A percentile compares a stretch with the other conserved stretches of the same genome.
Conservation (phyloP, 129 eudicot genomes). For the Ambrosia trifida region DNA sequence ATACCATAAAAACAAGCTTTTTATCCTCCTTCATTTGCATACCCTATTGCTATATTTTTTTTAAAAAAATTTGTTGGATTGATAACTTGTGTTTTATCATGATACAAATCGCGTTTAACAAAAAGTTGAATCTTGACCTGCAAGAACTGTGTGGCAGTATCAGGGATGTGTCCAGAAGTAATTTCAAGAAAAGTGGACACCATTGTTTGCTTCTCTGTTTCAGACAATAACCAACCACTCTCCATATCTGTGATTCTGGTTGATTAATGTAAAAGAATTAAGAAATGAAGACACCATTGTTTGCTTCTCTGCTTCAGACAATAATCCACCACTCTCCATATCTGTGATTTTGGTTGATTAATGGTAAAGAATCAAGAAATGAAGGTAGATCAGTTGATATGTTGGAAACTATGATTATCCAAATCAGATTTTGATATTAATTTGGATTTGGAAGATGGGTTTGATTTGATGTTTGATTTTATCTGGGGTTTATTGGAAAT, state of each 20-base stretch:
- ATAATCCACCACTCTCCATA: slow-evolving; percentile 19
- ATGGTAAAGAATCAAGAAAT: neutral
- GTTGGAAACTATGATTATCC: slow-evolving; percentile 7
- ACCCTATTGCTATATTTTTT: too few relatives aligned
- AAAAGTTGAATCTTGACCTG: slow-evolving; percentile 44
- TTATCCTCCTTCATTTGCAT: too few relatives aligned
- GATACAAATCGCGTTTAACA: too few relatives aligned
- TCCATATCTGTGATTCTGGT: slow-evolving; percentile 49
- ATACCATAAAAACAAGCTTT: too few relatives aligned
- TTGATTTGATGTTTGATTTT: neutral
- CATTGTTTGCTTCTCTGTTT: slow-evolving; percentile 53
- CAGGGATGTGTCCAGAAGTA: slow-evolving; percentile 80
- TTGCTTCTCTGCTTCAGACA: slow-evolving; percentile 54
- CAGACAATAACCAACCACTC: slow-evolving; percentile 33
- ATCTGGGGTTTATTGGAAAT: slow-evolving; percentile 1
- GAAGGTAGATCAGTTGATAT: neutral
- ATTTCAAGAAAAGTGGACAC: slow-evolving; percentile 77
- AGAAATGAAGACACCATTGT: slow-evolving; percentile 59
- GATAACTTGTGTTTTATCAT: too few relatives aligned
- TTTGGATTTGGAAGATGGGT: slow-evolving; percentile 8
- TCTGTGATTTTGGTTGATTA: slow-evolving; percentile 47
- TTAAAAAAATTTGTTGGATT: too few relatives aligned
- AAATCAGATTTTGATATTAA: slow-evolving; percentile 11
- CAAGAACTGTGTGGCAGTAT: slow-evolving; percentile 76
- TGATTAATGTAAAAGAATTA: neutral